These are phyloP conservation scores for Drechslera avenae DNA, from an alignment of 2,329 filamentous ascomycete species.

Conservation along the genomic window DNA sequence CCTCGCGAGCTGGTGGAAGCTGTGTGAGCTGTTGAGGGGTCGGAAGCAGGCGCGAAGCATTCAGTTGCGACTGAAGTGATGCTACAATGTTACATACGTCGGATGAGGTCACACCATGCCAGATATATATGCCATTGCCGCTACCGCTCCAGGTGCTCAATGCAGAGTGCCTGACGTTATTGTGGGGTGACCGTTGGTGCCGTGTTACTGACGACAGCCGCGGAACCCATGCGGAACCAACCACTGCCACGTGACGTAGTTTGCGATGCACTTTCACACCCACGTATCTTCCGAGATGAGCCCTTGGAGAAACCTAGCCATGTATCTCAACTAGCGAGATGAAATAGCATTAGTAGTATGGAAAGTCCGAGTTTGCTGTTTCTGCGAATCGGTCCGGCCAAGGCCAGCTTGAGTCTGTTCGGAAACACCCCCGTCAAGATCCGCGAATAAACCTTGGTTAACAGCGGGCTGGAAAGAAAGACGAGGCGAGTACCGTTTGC, in stretches of 20 bases:
- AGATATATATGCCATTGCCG: background rate
- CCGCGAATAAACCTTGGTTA: no score
- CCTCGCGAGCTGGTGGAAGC: background rate
- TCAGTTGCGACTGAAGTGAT: conserved; percentile 1
- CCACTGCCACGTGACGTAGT: background rate
- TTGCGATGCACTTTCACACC: background rate
- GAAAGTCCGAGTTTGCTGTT: no score
- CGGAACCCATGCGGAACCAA: conserved; percentile 4
- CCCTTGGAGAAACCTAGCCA: no score
- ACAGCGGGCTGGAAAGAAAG: no score
- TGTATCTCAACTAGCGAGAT: no score
- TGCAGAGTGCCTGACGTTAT: conserved; percentile 20
- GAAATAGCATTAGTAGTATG: no score
- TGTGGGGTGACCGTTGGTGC: conserved; percentile 15
- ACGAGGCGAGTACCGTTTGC: no score
- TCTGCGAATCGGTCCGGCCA: no score
- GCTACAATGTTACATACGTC: background rate
- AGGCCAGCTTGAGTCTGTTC: no score
- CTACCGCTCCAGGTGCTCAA: no score
- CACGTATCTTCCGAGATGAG: no score
- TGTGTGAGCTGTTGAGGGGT: background rate
- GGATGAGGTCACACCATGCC: background rate
- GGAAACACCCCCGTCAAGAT: no score
- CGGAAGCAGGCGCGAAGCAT: conserved; percentile 1
- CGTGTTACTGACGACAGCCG: background rate